These are phyloP conservation scores for Helianthus annuus DNA, from an alignment of 129 eudicot genomes.

Conservation along the genomic window DNA sequence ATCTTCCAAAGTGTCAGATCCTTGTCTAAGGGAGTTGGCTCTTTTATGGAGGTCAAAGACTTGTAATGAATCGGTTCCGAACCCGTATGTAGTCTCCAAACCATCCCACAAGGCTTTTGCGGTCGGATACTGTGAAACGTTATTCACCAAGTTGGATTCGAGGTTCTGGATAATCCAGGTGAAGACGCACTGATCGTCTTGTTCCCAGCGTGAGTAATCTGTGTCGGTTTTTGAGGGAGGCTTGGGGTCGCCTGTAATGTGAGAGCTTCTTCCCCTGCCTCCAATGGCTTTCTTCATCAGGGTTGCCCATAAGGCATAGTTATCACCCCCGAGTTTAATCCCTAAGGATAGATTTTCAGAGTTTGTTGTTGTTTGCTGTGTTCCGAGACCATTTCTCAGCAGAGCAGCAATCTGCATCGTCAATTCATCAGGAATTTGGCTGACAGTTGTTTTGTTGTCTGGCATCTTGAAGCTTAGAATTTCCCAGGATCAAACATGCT, in stretches of 20 bases:
- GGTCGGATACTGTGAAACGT: neutral
- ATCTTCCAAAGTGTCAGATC: neutral
- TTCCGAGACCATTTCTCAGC: neutral
- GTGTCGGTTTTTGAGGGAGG: neutral
- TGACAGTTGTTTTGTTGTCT: neutral
- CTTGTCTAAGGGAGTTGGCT: neutral
- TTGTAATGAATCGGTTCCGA: neutral
- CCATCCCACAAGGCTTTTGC: neutral
- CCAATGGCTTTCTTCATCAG: neutral
- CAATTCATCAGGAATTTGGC: neutral
- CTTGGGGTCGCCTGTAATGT: neutral
- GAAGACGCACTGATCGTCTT: neutral
- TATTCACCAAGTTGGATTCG: neutral
- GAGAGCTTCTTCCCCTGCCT: neutral
- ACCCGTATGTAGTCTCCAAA: neutral
- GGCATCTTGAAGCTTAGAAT: too few relatives aligned
- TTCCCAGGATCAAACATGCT: neutral
- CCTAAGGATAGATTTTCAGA: neutral
- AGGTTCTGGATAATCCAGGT: neutral
- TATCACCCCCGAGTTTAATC: neutral
- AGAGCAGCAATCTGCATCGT: neutral
- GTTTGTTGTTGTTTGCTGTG: neutral
- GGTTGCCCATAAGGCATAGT: neutral
- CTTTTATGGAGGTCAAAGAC: neutral
- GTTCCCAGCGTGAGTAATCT: neutral